Evolutionary conservation across 306 rosid species (phyloP).

Genomic region (Sophora flavescens): DNA sequence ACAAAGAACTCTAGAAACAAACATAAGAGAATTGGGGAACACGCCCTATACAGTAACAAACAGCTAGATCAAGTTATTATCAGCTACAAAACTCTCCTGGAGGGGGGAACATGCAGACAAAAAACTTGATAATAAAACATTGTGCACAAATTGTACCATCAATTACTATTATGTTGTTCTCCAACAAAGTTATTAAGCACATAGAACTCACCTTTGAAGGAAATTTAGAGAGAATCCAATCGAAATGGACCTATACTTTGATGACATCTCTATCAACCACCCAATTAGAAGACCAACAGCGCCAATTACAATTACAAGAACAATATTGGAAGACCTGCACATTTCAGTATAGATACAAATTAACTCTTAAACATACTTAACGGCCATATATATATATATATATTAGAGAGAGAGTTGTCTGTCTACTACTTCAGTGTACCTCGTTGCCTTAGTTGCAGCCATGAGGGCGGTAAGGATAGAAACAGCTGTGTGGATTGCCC

Average conservation of each 20-base stretch:
- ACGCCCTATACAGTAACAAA: background rate
- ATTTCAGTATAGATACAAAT: constrained; percentile 22
- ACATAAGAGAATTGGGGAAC: background rate
- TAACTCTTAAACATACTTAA: background rate
- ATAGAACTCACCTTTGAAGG: constrained; percentile 45
- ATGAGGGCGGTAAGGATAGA: constrained; percentile 92
- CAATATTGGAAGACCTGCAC: constrained; percentile 45
- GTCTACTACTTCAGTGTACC: constrained; percentile 49
- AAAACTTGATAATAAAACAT: background rate
- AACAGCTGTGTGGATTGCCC: constrained; percentile 85
- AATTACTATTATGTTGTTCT: background rate
- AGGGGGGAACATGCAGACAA: no score
- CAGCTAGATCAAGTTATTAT: background rate
- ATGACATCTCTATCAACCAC: constrained; percentile 62
- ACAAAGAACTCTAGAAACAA: background rate
- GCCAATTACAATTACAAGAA: constrained; percentile 51
- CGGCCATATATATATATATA: no score
- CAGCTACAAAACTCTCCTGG: background rate
- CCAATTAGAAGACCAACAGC: constrained; percentile 58
- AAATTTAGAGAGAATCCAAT: constrained; percentile 43
- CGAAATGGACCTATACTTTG: constrained; percentile 53
- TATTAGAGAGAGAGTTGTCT: no score
- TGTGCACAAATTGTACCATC: background rate
- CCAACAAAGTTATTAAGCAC: constrained; percentile 28
- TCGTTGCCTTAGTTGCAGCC: constrained; percentile 86